Percentiles rank a stretch among this genome's conserved stretches.
Evolutionary conservation across 331 rosid genomes (phyloP).

Genomic region (Rhamnella rubrinervis): DNA sequence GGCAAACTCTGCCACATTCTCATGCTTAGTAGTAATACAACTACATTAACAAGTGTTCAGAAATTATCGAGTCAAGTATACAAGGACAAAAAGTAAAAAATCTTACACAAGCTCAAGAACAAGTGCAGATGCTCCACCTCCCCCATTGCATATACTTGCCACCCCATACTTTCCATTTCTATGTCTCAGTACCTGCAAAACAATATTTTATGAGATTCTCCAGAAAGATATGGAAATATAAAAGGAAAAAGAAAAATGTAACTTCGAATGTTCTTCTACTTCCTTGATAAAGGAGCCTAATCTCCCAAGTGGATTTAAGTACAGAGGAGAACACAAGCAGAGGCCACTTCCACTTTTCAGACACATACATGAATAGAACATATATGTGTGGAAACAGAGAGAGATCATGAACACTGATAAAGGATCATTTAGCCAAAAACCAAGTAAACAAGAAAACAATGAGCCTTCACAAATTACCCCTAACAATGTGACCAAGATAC

Average conservation of each 20-base stretch:
- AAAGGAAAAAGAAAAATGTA: neutral
- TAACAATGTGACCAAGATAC: slow-evolving; percentile 79
- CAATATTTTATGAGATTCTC: slow-evolving; percentile 24
- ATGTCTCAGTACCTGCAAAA: slow-evolving; percentile 75
- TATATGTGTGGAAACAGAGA: too few relatives aligned
- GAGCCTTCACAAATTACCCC: slow-evolving; percentile 57
- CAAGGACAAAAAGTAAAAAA: neutral
- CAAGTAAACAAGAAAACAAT: neutral
- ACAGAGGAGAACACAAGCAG: slow-evolving; percentile 1
- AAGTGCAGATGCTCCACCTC: slow-evolving; percentile 98
- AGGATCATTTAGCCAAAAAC: neutral
- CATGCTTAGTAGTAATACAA: neutral
- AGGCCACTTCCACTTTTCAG: neutral
- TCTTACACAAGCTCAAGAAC: slow-evolving; percentile 83
- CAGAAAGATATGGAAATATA: neutral
- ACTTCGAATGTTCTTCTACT: neutral
- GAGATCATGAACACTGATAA: neutral
- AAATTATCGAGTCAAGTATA: neutral
- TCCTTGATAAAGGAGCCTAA: neutral
- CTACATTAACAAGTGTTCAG: neutral
- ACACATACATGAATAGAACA: too few relatives aligned
- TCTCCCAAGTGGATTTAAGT: slow-evolving; percentile 2
- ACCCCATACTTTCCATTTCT: slow-evolving; percentile 83
- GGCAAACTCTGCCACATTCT: too few relatives aligned
- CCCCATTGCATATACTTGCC: slow-evolving; percentile 87